Evolutionary conservation across 2,329 filamentous ascomycete genomes (phyloP).

Genomic region (Cladophialophora immunda): DNA sequence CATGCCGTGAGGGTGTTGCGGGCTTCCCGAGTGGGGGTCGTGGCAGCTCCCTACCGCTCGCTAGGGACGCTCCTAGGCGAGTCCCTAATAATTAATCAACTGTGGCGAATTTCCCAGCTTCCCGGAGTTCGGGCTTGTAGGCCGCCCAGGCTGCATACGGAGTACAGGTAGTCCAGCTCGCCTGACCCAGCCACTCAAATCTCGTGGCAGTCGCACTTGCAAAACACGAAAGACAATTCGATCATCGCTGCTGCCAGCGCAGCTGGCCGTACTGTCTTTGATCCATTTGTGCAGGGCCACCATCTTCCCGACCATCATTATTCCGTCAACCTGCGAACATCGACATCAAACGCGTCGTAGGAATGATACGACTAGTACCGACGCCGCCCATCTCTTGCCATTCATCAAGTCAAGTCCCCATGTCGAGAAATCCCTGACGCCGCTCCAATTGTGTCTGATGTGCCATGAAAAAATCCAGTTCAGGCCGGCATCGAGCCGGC

Average conservation of each 20-base stretch:
- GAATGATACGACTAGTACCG: conserved; percentile 17
- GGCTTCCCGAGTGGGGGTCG: not conserved
- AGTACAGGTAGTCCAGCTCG: not conserved
- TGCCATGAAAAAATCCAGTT: conserved; percentile 39
- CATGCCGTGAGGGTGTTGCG: not conserved
- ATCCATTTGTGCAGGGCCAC: conserved; percentile 6
- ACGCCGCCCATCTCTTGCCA: conserved; percentile 3
- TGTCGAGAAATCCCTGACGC: conserved; percentile 29
- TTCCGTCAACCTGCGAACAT: conserved; percentile 8
- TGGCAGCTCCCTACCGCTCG: not conserved
- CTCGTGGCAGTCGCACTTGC: conserved; percentile 22
- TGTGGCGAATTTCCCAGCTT: not conserved
- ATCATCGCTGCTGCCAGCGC: conserved; percentile 26
- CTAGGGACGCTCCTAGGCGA: conserved; percentile 7
- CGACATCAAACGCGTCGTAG: conserved; percentile 8
- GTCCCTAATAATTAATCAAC: not conserved
- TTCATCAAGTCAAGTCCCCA: conserved; percentile 17
- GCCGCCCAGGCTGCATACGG: not conserved
- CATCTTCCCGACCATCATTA: conserved; percentile 5
- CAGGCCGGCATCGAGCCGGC: conserved; percentile 34
- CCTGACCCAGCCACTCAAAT: conserved; percentile 34
- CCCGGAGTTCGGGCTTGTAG: not conserved
- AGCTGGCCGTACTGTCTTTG: conserved; percentile 16
- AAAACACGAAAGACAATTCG: conserved; percentile 28
- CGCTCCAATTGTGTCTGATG: conserved; percentile 18